phyloP scores from a whole-genome alignment of 306 rosid species.

The Ammopiptanthus mongolicus region DNA sequence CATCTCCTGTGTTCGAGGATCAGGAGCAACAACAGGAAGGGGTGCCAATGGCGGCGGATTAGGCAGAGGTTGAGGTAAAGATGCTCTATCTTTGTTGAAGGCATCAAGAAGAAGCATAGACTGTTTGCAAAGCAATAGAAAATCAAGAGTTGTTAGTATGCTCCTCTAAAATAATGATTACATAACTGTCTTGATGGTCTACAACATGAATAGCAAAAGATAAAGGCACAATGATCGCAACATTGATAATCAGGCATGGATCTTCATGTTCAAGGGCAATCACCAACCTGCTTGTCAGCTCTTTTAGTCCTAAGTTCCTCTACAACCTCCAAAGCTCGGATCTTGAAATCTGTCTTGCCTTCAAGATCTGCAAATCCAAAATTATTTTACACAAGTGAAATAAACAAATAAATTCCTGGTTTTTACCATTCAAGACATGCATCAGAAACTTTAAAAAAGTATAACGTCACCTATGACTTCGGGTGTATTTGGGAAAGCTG shows the following conservation, averaged over 20 bases:
- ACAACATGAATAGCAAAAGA: not conserved
- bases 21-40: conserved; percentile 77
- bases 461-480: not conserved
- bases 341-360: conserved; percentile 91
- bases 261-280: conserved; percentile 9
- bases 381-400: conserved; percentile 1
- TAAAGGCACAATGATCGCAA: not conserved
- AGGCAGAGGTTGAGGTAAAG: conserved; percentile 88
- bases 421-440: not conserved
- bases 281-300: conserved; percentile 90
- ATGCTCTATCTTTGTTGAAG: conserved; percentile 93
- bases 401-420: not conserved
- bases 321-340: conserved; percentile 81
- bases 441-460: not conserved
- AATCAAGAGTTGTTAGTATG: conserved; percentile 6
- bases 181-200: not conserved
- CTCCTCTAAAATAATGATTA: not conserved
- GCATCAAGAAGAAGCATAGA: conserved; percentile 94
- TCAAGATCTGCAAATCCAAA: conserved; percentile 73
- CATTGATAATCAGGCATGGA: not conserved
- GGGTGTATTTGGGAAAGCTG: too few species aligned
- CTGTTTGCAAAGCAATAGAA: conserved; percentile 36
- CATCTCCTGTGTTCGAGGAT: conserved; percentile 92
- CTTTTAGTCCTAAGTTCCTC: conserved; percentile 88
- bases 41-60: conserved; percentile 92